These are phyloP conservation scores for Desmodesmus armatus DNA, from an alignment of 139 green algal species.

Conservation along the genomic window DNA sequence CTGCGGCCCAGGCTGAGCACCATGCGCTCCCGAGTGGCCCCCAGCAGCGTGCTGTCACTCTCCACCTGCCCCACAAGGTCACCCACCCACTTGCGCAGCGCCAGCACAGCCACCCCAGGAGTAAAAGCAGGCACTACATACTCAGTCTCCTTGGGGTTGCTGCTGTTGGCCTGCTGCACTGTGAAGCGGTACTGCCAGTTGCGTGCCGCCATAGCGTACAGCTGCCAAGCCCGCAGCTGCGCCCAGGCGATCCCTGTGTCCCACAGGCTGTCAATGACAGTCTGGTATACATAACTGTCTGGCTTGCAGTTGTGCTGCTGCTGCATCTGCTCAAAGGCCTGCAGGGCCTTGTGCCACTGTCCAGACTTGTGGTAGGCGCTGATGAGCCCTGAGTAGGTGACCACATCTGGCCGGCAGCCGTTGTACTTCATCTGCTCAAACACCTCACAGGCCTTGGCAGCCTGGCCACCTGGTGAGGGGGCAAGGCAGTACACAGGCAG, in stretches of 20 bases:
- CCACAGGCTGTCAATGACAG: constrained; percentile 71
- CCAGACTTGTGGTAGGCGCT: constrained; percentile 59
- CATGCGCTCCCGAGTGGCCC: constrained; percentile 23
- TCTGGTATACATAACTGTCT: constrained; percentile 57
- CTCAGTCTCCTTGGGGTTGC: constrained; percentile 22
- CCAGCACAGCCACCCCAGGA: constrained; percentile 64
- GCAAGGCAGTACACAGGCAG: neutral
- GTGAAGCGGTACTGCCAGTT: constrained; percentile 51
- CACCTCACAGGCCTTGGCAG: constrained; percentile 51
- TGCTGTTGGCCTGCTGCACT: constrained; percentile 60
- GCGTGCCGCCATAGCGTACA: constrained; percentile 56
- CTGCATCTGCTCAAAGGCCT: constrained; percentile 80
- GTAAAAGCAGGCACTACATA: constrained; percentile 63
- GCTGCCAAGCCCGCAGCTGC: constrained; percentile 55
- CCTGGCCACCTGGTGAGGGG: constrained; percentile 42
- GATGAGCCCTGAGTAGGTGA: constrained; percentile 68
- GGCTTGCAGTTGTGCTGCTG: constrained; percentile 48
- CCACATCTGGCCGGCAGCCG: constrained; percentile 56
- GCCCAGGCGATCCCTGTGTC: constrained; percentile 70
- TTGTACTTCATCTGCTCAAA: constrained; percentile 66
- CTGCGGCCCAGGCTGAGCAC: constrained; percentile 52
- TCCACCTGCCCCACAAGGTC: constrained; percentile 46
- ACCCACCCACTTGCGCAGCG: constrained; percentile 60
- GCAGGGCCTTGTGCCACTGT: constrained; percentile 61
- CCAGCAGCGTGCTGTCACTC: constrained; percentile 45